Evolutionary conservation across 2,329 filamentous ascomycete species (phyloP), one percentile per base, ranked within the genome.

Genomic region (Colletotrichum paranaense): DNA sequence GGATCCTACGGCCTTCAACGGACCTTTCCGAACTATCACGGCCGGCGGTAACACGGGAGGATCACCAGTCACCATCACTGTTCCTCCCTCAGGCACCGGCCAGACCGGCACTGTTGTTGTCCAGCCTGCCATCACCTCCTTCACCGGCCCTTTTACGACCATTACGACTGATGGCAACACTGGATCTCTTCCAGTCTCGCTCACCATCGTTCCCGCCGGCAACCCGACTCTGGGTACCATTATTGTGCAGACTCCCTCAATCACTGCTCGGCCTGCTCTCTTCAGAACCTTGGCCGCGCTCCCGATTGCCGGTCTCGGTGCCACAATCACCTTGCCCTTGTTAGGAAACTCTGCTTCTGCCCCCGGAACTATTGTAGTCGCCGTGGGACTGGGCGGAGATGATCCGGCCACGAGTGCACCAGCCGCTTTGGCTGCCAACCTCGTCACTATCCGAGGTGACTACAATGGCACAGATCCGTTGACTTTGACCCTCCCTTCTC

Each of bases 71-170:
- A 72, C 67, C 8, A 42, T 74, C 14, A 67, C 62, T 16, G 57
- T 74, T 6, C 67, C 72, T 19, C 72, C 72, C 19, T 49, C 24
- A 26, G 72, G 72, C 30, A 62, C 19, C 5, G 67, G 52, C 2
- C 46, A 53, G 42, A 63, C 58, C 2, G 72, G 72, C 2, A 67
- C 62, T 0, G 72, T 74, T 8, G 30, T 74, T 9, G 26, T 74
- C 6, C 72, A 74, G 56, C 68, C 68, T 6, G 67, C 62, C 22
- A 24, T 46, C 19, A 59, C 52, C 11, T 14, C 53, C 4, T 74
- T 74, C 38, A 72, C 62, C 5, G 72, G 72, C 14, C 72, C 72
- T 3, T 74, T 53, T 42, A 71, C 63, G 9, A 74, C 72, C 24
- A 66, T 74, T 22, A 73, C 70, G 3, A 67, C 62, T 8, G 68